These are phyloP conservation scores for Phytophthora sojae DNA, from an alignment of 352 stramenopile genomes.

Conservation along the genomic window DNA sequence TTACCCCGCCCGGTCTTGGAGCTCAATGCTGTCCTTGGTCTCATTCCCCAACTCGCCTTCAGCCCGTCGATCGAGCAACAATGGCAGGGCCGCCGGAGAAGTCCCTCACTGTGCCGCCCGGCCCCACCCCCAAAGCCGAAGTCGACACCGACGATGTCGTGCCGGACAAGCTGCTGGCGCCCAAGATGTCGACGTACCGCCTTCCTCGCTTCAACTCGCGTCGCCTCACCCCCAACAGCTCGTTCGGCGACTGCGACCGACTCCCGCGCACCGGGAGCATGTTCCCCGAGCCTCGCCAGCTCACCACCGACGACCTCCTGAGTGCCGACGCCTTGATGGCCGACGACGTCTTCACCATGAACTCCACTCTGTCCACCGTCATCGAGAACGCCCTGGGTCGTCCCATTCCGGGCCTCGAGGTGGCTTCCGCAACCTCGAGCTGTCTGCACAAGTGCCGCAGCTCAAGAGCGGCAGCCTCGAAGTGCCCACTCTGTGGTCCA, in stretches of 20 bases:
- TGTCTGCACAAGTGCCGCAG: constrained; percentile 40
- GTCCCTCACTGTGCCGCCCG: too few species aligned
- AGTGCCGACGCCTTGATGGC: constrained; percentile 64
- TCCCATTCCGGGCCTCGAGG: constrained; percentile 59
- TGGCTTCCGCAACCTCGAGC: constrained; percentile 62
- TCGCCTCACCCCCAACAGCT: constrained; percentile 28
- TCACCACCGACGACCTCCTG: constrained; percentile 44
- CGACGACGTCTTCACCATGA: constrained; percentile 60
- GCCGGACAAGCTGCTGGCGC: too few species aligned
- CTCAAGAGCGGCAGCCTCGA: constrained; percentile 39
- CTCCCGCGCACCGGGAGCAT: constrained; percentile 33
- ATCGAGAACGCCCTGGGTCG: constrained; percentile 54
- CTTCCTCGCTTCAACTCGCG: constrained; percentile 41
- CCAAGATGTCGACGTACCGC: too few species aligned
- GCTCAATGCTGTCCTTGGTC: too few species aligned
- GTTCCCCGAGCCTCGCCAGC: constrained; percentile 35
- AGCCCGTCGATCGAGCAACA: too few species aligned
- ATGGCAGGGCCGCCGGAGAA: too few species aligned
- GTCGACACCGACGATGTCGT: too few species aligned
- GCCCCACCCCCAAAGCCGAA: too few species aligned
- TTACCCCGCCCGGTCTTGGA: too few species aligned
- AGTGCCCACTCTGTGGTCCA: constrained; percentile 54
- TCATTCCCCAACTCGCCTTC: too few species aligned
- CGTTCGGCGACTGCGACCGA: constrained; percentile 10
- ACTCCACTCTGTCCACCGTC: constrained; percentile 52